These are phyloP conservation scores for Baudoinia panamericana DNA, from an alignment of 495 filamentous ascomycete species.

Conservation along the genomic window DNA sequence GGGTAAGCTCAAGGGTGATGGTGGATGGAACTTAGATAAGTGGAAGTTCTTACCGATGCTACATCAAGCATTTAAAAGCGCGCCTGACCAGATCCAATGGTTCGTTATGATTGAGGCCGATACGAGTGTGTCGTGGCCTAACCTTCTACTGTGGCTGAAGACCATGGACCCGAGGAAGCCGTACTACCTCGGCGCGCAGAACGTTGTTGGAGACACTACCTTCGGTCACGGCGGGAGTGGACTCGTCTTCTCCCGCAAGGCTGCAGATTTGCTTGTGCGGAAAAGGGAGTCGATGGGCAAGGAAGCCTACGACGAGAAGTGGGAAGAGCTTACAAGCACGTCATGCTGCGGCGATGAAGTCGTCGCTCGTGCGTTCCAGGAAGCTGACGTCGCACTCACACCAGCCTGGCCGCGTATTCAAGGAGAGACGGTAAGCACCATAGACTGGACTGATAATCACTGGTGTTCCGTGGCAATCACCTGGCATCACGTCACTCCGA, in stretches of 20 bases:
- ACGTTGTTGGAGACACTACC: slow-evolving; percentile 14
- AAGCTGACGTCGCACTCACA: slow-evolving; percentile 39
- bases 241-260: slow-evolving; percentile 12
- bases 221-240: slow-evolving; percentile 23
- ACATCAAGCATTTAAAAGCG: slow-evolving; percentile 32
- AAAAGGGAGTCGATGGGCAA: slow-evolving; percentile 3
- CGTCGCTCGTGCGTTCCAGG: slow-evolving; percentile 43
- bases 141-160: slow-evolving; percentile 18
- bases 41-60: slow-evolving; percentile 49
- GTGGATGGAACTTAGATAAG: slow-evolving; percentile 46
- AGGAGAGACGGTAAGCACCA: slow-evolving; percentile 38
- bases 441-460: slow-evolving; percentile 38
- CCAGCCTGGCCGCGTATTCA: slow-evolving; percentile 44
- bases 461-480: slow-evolving; percentile 50
- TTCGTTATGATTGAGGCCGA: slow-evolving; percentile 23
- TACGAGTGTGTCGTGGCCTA: slow-evolving; percentile 20
- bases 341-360: slow-evolving; percentile 62
- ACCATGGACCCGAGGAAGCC: slow-evolving; percentile 14
- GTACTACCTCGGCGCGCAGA: slow-evolving; percentile 20
- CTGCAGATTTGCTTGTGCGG: slow-evolving; percentile 9
- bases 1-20: slow-evolving; percentile 26
- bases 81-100: slow-evolving; percentile 18
- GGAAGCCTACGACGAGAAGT: slow-evolving; percentile 35
- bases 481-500: slow-evolving; percentile 46
- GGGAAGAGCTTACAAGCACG: slow-evolving; percentile 40